phyloP scores from a whole-genome alignment of 495 filamentous ascomycete genomes.

The Xylaria grammica region DNA sequence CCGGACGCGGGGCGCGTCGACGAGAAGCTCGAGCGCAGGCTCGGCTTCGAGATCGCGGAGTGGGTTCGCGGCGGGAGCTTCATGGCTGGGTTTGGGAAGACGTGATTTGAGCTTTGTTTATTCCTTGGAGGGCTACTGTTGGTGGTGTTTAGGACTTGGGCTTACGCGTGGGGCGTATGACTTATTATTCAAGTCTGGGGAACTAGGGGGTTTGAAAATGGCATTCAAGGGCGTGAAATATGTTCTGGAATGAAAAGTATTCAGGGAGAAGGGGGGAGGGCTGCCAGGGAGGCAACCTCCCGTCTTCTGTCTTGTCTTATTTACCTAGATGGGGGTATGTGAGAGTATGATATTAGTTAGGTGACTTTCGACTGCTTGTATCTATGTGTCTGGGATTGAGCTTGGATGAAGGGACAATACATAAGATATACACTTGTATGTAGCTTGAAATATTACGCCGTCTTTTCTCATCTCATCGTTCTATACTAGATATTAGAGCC shows the following conservation, averaged over 20 bases:
- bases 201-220: background rate
- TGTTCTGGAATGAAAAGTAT: background rate
- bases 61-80: conserved; percentile 64
- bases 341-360: conserved; percentile 22
- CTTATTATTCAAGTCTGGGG: background rate
- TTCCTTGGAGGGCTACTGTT: no score
- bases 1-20: conserved; percentile 54
- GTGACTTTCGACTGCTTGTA: conserved; percentile 13
- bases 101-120: no score
- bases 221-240: background rate
- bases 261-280: background rate
- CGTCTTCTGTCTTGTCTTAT: background rate
- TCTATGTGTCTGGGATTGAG: conserved; percentile 12
- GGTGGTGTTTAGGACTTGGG: no score
- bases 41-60: conserved; percentile 85
- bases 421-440: conserved; percentile 9
- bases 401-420: conserved; percentile 1
- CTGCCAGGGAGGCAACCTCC: background rate
- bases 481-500: no score
- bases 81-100: conserved; percentile 21
- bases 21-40: conserved; percentile 69
- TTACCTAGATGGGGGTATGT: background rate
- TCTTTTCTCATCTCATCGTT: background rate
- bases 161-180: background rate
- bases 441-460: conserved; percentile 2